Evolutionary conservation across 306 rosid genomes (phyloP), one percentile per base, ranked within the genome.

Genomic region (Rosa lucieae): DNA sequence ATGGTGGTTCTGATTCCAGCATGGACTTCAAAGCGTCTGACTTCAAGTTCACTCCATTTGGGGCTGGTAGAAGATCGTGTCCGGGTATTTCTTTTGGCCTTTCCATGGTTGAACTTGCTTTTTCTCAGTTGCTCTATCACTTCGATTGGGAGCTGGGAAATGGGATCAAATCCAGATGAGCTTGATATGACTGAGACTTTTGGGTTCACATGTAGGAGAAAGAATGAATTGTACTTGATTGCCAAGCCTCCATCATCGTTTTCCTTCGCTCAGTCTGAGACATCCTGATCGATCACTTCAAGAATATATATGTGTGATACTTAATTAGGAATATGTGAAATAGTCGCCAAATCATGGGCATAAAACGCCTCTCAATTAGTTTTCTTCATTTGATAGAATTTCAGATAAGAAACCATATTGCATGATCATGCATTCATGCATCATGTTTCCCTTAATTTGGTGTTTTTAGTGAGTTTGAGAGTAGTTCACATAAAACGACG

Each of bases 41-140:
- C 42, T 70, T 70, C 26, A 13, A 70, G 21, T 47, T 49, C 75
- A 29, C 18, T 49, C 75, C 75, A 5, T 49, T 72, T 72, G 72
- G 91, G 87, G 59, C 75, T 4, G 61, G 75, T 8, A 71, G 75
- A 17, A 47, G 75, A 71, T 48, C 49, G 17, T 71, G 75, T 71
- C 61, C 61, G 5, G 75, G 75, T 3, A 29, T 15, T 4, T 1
- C 61, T 48, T 72, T 72, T 3, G 46, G 8, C 48, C 2, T 10
- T 44, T 5, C 74, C 0, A 26, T 72, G 44, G 17, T 72, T 48
- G 75, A 29, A 29, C 46, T 49, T 72, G 46, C 75, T 48, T 61
- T 29, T 29, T 49, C 44, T 72, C 44, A 49, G 0, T 49, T 72
- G 46, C 75, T 72, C 29, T 72, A 18, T 9, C 44, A 32, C 23